Percentiles rank a stretch among this genome's conserved stretches.
Conservation (phyloP, 2,329 filamentous ascomycete genomes). For the Monilinia fructicola region DNA sequence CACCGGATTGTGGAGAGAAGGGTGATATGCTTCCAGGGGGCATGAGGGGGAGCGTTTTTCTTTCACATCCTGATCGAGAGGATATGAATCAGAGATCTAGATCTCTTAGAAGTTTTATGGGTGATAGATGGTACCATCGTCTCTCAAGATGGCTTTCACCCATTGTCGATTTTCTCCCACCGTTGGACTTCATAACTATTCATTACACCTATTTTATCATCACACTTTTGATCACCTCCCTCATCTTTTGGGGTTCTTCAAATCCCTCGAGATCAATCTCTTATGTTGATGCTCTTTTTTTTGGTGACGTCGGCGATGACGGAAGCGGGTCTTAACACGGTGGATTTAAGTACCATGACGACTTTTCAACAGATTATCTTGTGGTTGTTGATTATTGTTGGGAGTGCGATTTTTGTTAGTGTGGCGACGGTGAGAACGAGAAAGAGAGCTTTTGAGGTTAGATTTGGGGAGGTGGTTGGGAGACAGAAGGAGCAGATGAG, state of each 20-base stretch:
- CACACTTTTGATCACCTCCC: constrained; percentile 54
- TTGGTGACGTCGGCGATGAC: constrained; percentile 66
- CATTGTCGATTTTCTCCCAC: constrained; percentile 26
- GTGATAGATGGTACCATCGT: constrained; percentile 1
- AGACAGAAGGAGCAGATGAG: constrained; percentile 2
- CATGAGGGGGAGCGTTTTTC: constrained; percentile 4
- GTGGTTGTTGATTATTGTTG: constrained; percentile 64
- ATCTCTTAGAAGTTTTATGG: constrained; percentile 16
- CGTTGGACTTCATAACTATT: constrained; percentile 60
- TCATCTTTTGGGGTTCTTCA: constrained; percentile 61
- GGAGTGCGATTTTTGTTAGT: constrained; percentile 66
- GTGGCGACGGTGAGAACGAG: constrained; percentile 62
- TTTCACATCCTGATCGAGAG: not conserved
- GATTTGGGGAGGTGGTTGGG: constrained; percentile 46
- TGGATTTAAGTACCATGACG: constrained; percentile 62
- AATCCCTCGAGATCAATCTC: constrained; percentile 51
- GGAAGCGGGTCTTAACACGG: constrained; percentile 65
- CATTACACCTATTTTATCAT: constrained; percentile 67
- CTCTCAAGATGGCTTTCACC: not conserved
- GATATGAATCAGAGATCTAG: not conserved
- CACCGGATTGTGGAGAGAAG: not conserved
- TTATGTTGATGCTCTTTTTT: constrained; percentile 68
- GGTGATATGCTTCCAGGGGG: not conserved
- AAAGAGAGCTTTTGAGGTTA: constrained; percentile 60
- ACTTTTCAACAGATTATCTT: constrained; percentile 68